phyloP scores from a whole-genome alignment of 1,139 yeast species.

The Protomyces gravidus region DNA sequence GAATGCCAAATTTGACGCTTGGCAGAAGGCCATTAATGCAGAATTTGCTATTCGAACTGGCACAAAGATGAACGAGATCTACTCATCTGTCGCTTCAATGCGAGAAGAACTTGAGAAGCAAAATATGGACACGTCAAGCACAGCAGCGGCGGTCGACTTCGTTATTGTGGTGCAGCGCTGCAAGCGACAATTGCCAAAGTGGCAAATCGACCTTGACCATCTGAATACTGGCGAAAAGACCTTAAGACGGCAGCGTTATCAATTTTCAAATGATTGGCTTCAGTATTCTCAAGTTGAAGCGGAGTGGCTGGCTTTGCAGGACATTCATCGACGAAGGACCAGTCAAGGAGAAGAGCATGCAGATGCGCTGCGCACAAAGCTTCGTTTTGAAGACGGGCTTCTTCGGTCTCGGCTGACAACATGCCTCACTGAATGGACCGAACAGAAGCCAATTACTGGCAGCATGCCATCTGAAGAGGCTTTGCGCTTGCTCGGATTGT shows the following conservation, averaged over 20 bases:
- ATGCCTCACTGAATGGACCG: slow-evolving; percentile 48
- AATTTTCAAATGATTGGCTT: slow-evolving; percentile 56
- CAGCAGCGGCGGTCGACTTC: slow-evolving; percentile 42
- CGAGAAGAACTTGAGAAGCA: slow-evolving; percentile 42
- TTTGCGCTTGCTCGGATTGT: slow-evolving; percentile 46
- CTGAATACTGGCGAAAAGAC: slow-evolving; percentile 48
- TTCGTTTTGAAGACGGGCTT: slow-evolving; percentile 35
- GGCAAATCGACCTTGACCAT: slow-evolving; percentile 40
- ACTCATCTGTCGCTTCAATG: slow-evolving; percentile 38
- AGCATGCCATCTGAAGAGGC: slow-evolving; percentile 51
- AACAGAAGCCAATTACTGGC: slow-evolving; percentile 51
- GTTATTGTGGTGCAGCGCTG: slow-evolving; percentile 42
- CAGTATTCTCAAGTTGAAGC: slow-evolving; percentile 61
- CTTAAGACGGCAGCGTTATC: slow-evolving; percentile 48
- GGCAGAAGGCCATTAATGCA: slow-evolving; percentile 51
- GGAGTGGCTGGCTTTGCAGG: slow-evolving; percentile 48
- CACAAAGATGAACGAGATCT: slow-evolving; percentile 38
- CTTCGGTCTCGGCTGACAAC: slow-evolving; percentile 48
- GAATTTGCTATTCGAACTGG: slow-evolving; percentile 47
- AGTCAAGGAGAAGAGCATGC: slow-evolving; percentile 30
- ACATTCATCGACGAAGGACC: slow-evolving; percentile 46
- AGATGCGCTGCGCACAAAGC: slow-evolving; percentile 31
- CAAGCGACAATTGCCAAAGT: slow-evolving; percentile 36
- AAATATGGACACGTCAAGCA: slow-evolving; percentile 42
- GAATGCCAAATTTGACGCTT: slow-evolving; percentile 53